Conservation (phyloP, 129 eudicot species). For the Heracleum sosnowskyi region DNA sequence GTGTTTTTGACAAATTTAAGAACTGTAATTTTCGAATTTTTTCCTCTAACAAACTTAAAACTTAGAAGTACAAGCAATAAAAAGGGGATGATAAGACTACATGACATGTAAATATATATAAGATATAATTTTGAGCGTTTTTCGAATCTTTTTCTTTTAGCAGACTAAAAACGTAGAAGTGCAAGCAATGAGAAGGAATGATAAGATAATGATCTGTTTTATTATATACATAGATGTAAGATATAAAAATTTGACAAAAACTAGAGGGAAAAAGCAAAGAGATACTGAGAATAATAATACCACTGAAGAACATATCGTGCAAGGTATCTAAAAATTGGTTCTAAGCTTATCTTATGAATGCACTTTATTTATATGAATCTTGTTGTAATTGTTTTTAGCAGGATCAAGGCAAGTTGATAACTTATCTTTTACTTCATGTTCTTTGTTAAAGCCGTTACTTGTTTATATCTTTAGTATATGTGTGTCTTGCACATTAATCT, state of each 20-base stretch:
- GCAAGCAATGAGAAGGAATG: constrained; percentile 3
- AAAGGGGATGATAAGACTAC: neutral
- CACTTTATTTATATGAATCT: neutral
- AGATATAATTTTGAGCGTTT: no score
- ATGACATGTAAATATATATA: no score
- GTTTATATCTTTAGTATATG: neutral
- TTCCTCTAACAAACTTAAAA: neutral
- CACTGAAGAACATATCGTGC: constrained; percentile 36
- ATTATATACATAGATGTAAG: neutral
- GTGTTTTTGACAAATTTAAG: neutral
- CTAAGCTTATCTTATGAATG: neutral
- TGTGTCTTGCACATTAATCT: constrained; percentile 2
- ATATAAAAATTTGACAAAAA: neutral
- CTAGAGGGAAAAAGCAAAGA: constrained; percentile 4
- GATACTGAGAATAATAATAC: neutral
- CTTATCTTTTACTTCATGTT: neutral
- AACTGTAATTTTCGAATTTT: neutral
- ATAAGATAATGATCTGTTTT: neutral
- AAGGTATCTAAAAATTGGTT: constrained; percentile 33
- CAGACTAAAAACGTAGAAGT: neutral
- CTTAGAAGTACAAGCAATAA: neutral
- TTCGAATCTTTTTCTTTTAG: no score
- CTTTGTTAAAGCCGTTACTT: neutral
- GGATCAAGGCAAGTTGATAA: neutral
- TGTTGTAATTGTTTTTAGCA: neutral